Base-by-base conservation (phyloP, 2,329 filamentous ascomycete genomes). In the Verticillium isaacii region DNA sequence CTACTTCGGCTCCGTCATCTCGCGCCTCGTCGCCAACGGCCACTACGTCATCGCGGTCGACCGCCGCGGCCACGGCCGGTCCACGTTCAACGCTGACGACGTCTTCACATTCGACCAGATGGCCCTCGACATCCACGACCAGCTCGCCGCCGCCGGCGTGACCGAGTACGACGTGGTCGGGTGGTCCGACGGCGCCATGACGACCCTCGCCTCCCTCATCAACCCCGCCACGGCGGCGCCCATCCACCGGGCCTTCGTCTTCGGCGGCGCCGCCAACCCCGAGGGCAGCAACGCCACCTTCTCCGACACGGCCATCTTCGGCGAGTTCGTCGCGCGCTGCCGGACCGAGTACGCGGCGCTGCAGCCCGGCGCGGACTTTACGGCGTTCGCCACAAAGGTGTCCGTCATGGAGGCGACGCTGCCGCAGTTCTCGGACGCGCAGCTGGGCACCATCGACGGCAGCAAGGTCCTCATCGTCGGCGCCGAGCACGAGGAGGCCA, bases 141-240 rank as follows among this genome's bases (percentile, higher is more conserved):
- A 75, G 52, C 71, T 78, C 4, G 66, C 68, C 6, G 45, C 66
- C 1, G 65, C 69, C 5, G 71, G 72, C 1, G 67, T 78, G 2
- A 60, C 56, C 4, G 60, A 67, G 60, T 74, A 74, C 64, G 69
- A 72, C 61, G 70, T 75, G 32, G 73, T 78, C 5, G 76, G 76
- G 32, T 79, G 76, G 77, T 77, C 74, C 9, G 77, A 79, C 60
- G 76, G 76, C 50, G 76, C 71, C 39, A 72, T 73, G 23, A 75
- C 74, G 6, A 75, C 75, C 1, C 70, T 78, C 5, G 67, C 74
- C 3, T 72, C 70, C 7, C 72, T 78, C 29, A 66, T 75, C 45
- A 69, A 77, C 68, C 59, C 69, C 0, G 66, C 62, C 14, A 70
- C 71, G 50, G 65, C 70, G 1, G 62, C 68, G 1, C 66, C 69